phyloP scores from a whole-genome alignment of 306 rosid species.

The Quercus suber region DNA sequence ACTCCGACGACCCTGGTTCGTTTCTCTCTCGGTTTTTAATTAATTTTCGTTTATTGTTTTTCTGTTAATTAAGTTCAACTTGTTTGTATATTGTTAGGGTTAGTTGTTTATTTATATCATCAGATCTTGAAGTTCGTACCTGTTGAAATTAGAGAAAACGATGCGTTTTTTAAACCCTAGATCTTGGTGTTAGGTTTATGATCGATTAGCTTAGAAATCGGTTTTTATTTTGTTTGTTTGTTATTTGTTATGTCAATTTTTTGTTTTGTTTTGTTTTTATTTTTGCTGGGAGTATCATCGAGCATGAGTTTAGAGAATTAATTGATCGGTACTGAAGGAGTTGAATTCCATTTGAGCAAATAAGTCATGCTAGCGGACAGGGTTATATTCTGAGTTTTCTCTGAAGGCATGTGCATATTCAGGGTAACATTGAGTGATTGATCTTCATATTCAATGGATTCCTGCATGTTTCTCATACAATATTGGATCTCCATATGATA shows the following conservation, averaged over 20 bases:
- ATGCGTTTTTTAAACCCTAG: slow-evolving; percentile 1
- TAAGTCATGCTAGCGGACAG: neutral
- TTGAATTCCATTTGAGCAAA: neutral
- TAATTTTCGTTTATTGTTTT: neutral
- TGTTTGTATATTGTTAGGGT: neutral
- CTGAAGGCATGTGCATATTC: neutral
- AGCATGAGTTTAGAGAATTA: neutral
- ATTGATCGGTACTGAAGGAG: neutral
- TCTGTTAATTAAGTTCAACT: neutral
- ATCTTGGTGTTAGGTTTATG: neutral
- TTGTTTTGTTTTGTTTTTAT: neutral
- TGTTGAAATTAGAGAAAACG: neutral
- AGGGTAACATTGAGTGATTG: neutral
- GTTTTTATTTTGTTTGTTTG: neutral
- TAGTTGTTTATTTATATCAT: neutral
- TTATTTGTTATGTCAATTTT: neutral
- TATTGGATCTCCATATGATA: neutral
- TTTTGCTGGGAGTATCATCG: neutral
- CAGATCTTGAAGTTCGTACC: neutral
- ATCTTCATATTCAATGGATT: neutral
- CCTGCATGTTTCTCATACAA: neutral
- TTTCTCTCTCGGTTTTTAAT: neutral
- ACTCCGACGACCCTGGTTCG: slow-evolving; percentile 43
- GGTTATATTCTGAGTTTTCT: neutral
- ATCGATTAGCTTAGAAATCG: neutral